Evolutionary conservation across 2,329 filamentous ascomycete genomes (phyloP).

Genomic region (Stemphylium vesicarium): DNA sequence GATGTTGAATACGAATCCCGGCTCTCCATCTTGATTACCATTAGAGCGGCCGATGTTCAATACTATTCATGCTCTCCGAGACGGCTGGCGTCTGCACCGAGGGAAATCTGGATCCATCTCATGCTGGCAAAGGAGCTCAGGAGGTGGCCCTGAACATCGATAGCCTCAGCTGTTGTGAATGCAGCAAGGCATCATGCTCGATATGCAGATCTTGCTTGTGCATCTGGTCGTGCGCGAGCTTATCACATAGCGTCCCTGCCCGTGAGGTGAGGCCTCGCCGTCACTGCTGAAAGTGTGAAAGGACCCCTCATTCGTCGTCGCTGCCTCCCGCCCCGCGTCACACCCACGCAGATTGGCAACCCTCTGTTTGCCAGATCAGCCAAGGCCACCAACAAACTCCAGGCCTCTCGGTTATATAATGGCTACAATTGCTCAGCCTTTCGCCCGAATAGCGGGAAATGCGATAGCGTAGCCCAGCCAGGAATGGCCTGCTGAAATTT

Average conservation of each 20-base stretch:
- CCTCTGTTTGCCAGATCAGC: neutral
- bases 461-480: neutral
- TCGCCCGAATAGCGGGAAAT: neutral
- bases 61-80: no score
- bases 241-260: neutral
- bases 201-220: no score
- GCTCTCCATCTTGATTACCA: no score
- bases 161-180: no score
- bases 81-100: no score
- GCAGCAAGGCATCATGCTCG: neutral
- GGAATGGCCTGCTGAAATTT: neutral
- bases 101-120: no score
- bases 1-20: no score
- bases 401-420: slow-evolving; percentile 1
- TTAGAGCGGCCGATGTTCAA: no score
- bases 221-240: neutral
- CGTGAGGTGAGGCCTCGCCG: neutral
- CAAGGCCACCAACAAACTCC: neutral
- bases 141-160: no score
- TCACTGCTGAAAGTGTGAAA: neutral
- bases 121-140: no score
- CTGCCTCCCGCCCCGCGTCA: neutral
- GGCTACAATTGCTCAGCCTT: neutral
- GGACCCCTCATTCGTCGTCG: neutral
- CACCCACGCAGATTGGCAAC: neutral